These are phyloP conservation scores for Pseudomassariella vexata DNA, from an alignment of 2,329 filamentous ascomycete genomes.

Conservation along the genomic window DNA sequence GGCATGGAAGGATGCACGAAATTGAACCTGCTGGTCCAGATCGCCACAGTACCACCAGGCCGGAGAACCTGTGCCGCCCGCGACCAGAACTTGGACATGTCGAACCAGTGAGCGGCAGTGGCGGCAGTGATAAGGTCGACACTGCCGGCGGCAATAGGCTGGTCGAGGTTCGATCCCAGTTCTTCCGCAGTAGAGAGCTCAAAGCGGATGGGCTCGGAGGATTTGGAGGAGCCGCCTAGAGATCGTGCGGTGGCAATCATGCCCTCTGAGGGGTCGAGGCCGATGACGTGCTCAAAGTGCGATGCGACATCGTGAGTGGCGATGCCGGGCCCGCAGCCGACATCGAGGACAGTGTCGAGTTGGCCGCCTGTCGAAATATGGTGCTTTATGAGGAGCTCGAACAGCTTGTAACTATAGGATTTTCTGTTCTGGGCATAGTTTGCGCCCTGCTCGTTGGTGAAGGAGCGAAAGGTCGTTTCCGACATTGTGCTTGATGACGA, in stretches of 20 bases:
- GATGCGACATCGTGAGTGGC: conserved; percentile 38
- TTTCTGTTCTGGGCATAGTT: conserved; percentile 35
- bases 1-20: conserved; percentile 20
- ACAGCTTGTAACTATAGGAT: conserved; percentile 39
- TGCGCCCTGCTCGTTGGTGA: conserved; percentile 34
- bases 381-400: conserved; percentile 37
- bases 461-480: conserved; percentile 40
- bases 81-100: conserved; percentile 44
- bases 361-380: conserved; percentile 40
- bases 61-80: conserved; percentile 39
- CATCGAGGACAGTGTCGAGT: conserved; percentile 39
- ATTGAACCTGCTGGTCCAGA: conserved; percentile 35
- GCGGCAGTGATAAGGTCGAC: conserved; percentile 46
- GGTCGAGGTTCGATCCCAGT: conserved; percentile 23
- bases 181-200: conserved; percentile 37
- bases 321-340: conserved; percentile 52
- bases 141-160: conserved; percentile 21
- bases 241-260: conserved; percentile 46
- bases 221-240: conserved; percentile 23
- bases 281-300: conserved; percentile 39
- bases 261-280: conserved; percentile 43
- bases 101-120: conserved; percentile 53
- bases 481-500: too few relatives aligned
- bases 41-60: conserved; percentile 47
- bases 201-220: conserved; percentile 30